Evolutionary conservation across 345 rosid species (phyloP), one percentile per base, ranked within the genome.

Genomic region (Citropsis articulata): DNA sequence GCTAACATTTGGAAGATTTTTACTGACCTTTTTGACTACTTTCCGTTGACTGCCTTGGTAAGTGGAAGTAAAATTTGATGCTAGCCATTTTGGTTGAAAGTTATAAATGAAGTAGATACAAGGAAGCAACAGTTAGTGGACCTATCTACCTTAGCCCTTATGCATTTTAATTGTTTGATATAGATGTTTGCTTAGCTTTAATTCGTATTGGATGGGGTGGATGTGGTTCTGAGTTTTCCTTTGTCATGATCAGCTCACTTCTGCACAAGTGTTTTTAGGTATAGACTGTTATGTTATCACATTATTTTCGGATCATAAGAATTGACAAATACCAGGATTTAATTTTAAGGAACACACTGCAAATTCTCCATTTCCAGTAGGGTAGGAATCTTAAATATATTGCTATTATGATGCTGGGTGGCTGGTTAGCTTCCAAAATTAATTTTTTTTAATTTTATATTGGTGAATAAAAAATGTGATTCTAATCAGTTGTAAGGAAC

Each of bases 1-100:
- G 98, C 99, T n/a, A 94, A 88, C 61, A 97, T 94, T 69, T 96
- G 99, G 99, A 96, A 94, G 85, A 92, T 87, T 80, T 96, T 96
- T 82, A 94, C 99, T 21, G 99, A 96, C 84, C 93, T 96, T 79
- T 96, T 96, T 85, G 98, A 96, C 89, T 96, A 92, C 88, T 92
- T 96, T 82, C 99, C 99, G 33, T 82, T 96, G 81, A 96, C 99
- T 77, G 99, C 98, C 70, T 88, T 96, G 97, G 98, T 96, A 75
- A 89, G 97, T 90, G 45, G 35, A 73, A 63, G 10, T 19, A 35
- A 33, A 22, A 27, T 14, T 9, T 66, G 71, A 56, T 74, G 69
- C 40, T 38, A 36, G 45, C 73, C 33, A n/a, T 79, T 75, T 28
- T 40, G 55, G 0, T 63, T 75, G 1, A 48, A 66, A 67, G 42